Base-by-base conservation (phyloP, 225 moss, liverwort and hornwort species). In the Sphagnum tenellum region DNA sequence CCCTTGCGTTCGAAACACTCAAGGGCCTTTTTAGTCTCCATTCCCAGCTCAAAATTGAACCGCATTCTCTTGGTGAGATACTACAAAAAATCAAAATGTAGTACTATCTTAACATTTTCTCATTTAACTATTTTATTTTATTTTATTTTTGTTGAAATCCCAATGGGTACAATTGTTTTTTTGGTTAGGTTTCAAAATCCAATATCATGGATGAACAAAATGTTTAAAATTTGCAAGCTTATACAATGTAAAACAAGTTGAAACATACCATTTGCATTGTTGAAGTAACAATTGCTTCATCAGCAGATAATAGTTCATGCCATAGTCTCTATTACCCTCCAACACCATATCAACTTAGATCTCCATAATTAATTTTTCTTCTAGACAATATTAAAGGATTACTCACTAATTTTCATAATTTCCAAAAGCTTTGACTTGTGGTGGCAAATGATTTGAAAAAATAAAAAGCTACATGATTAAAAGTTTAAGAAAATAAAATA, bases 1-100 rank as follows among this genome's bases (percentile, higher is more conserved):
- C 70, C 77, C 3, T 75, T 71, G 1, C 73, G 78, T 3, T 85
- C 84, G 72, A 85, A 85, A 5, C 60, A 63, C 47, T 69, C 76
- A 47, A 85, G 69, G 45, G 69, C 72, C 11, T 2, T 49, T 61
- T 0, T 59, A 0, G 60, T 78, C 55, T 76, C 47, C 57, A 71
- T 69, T 4, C 71, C 59, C 7, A 75, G 3, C 59, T 76, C 64
- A 6, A 75, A 68, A 0, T 45, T 56, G 59, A 66, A 72, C 0
- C 75, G 59, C 71, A 85, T 78, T 48, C 76, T 78, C 7, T 10
- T 78, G 7, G 72, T 81, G 60, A 81, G 64, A 49, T 74, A 2
- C 84, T 85, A 0, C 4, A 67, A 0, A 68, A 54, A 0, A 0
- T 29, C 29, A 29, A 29, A 29, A 29, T 29, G 29, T 29, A 29